Evolutionary conservation across 257 asterid species (phyloP), one percentile per base, ranked within the genome.

Genomic region (Catharanthus roseus): DNA sequence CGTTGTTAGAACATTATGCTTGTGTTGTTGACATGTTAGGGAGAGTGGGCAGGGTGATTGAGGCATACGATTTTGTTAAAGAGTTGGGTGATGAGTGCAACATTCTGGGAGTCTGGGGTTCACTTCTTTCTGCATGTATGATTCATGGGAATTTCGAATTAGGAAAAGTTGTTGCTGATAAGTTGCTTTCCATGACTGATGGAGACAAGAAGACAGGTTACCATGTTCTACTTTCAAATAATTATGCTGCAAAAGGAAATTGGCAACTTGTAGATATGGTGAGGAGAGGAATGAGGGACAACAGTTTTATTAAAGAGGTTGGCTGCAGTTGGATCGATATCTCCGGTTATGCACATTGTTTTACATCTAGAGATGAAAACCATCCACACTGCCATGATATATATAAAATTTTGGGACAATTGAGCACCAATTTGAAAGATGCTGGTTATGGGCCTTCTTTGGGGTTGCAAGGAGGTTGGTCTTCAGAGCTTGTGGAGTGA

Each of bases 321-420:
- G 96, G 96, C 39, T 88, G 96, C 84, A 93, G 97, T 79, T 93
- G 98, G 97, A 88, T 93, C 72, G 83, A 86, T 71, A 68, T 90
- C 34, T 78, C 75, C 21, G 96, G 98, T 49, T 55, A 67, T 62
- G 61, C 84, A 10, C 75, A 77, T 61, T 85, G 74, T 69, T 93
- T 90, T 42, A 82, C 77, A 36, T 89, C 98, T 21, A 84, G 76
- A 76, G 96, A 89, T 36, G 79, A 66, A 49, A 85, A 78, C 64
- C 90, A 86, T 76, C 88, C 92, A 8, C 72, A 33, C 69, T 73
- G 75, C 75, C 65, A 10, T 49, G 84, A 81, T 78, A 81, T 87
- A 31, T 85, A 87, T 75, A 73, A 76, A 31, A 33, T 78, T 76
- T 76, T 90, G 90, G 80, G 69, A 38, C 74, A 76, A 70, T 86